Base-by-base conservation (phyloP, 495 filamentous ascomycete genomes). In the Neurospora africana region DNA sequence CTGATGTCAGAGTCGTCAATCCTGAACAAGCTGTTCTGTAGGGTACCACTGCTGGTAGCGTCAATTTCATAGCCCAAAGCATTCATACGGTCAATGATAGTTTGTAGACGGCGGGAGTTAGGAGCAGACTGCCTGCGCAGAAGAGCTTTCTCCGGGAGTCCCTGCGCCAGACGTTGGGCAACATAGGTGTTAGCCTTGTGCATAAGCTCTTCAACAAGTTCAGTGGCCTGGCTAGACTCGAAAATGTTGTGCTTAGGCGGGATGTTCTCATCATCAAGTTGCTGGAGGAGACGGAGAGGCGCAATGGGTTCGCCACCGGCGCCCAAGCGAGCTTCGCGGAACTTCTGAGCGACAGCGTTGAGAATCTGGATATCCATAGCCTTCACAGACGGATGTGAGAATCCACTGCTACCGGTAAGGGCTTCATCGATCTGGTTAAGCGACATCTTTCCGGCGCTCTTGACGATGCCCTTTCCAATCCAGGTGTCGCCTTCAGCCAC, bases 221-320 rank as follows among this genome's bases (percentile, higher is more conserved):
- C 96, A 72, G 94, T 95, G 17, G 95, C 92, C 17, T 90, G 87
- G 30, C 92, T 93, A 27, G 92, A 93, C 78, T 97, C 91, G 78
- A 98, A 98, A 71, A 99, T 92, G 83, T 98, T 99, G 77, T 92
- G 88, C 82, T 95, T 93, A 33, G 98, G 93, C 0, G 95, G 95
- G 41, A 98, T 93, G 79, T 98, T 98, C 84, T 99, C 95, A 75
- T 99, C 95, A 76, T 99, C 96, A n/a, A 98, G 88, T 80, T 95
- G 92, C 78, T 97, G 91, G 44, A 98, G 83, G 40, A 99, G 87
- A 58, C 95, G 91, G 68, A 98, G 88, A 67, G 94, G 89, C 23
- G 94, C 91, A 73, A 97, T 91, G 10, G 91, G 87, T 39, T 90
- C 87, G 33, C 89, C 87, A 30, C 90, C 90, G 70, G 93, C 90